Evolutionary conservation across 2,329 filamentous ascomycete genomes (phyloP), one percentile per base, ranked within the genome.

Genomic region (Penicillium concentricum): DNA sequence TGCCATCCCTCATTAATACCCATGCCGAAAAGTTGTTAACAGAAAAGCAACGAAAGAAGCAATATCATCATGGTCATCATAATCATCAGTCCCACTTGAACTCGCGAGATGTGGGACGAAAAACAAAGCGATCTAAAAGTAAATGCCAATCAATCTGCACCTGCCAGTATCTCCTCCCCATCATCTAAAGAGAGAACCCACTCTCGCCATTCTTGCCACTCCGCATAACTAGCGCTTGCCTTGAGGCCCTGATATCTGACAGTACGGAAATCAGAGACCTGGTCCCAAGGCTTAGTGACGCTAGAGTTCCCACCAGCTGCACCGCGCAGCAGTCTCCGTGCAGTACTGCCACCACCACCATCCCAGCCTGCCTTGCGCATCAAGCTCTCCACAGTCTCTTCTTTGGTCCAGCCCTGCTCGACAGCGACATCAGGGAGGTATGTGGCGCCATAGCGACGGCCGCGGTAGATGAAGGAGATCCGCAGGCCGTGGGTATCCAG

Each of bases 341-440:
- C 67, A 39, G 73, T 62, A 44, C 72, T 69, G 16, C 72, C 64
- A 6, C 67, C 77, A 43, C 77, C 74, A 1, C 91, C 92, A 56
- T 82, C 83, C 92, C 92, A 99, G 1, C 94, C 94, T 0, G 92
- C 92, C 81, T 99, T 99, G 58, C 91, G 83, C 88, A 97, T 94
- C 70, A 97, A 77, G 74, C 90, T 95, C 52, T 92, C 82, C 3
- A 99, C 75, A 0, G 93, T 90, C 81, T 97, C 91, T 72, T 97
- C 92, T 75, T 94, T 92, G 12, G 84, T 90, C 94, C 94, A 99
- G 16, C 91, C 92, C 73, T 97, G 94, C 79, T 99, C 94, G 1
- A 84, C 79, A 10, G 93, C 89, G 6, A 99, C 92, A 71, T 97
- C 91, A 0, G 94, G 94, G 15, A 99, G 82, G 69, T 97, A 99